Evolutionary conservation across 108 stramenopile genomes (phyloP).

Genomic region (Phaeodactylum tricornutum): DNA sequence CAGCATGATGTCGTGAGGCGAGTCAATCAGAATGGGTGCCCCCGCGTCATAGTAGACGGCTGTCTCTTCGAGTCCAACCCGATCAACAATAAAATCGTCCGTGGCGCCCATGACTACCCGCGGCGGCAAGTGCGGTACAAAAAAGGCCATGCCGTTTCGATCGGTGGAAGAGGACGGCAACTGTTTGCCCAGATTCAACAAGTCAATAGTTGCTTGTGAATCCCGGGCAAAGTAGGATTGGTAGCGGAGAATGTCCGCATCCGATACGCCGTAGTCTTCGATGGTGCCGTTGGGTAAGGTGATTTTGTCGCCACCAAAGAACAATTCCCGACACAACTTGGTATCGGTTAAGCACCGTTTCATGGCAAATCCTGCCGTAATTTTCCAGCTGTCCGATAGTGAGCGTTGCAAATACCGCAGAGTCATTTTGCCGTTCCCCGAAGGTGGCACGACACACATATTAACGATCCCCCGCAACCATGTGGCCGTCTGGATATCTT

Average conservation of each 20-base stretch:
- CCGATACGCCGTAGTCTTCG: slow-evolving; percentile 43
- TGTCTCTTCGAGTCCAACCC: slow-evolving; percentile 43
- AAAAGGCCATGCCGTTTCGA: slow-evolving; percentile 23
- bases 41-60: slow-evolving; percentile 39
- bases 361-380: slow-evolving; percentile 54
- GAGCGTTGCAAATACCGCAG: slow-evolving; percentile 37
- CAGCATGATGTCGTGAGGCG: slow-evolving; percentile 74
- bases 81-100: slow-evolving; percentile 57
- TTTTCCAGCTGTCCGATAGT: slow-evolving; percentile 31
- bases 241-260: slow-evolving; percentile 41
- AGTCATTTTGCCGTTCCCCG: slow-evolving; percentile 72
- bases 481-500: slow-evolving; percentile 2
- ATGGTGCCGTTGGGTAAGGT: slow-evolving; percentile 12
- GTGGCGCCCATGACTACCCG: slow-evolving; percentile 52
- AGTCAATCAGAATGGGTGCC: slow-evolving; percentile 27
- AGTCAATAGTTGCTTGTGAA: slow-evolving; percentile 41
- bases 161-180: slow-evolving; percentile 24
- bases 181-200: slow-evolving; percentile 27
- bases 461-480: slow-evolving; percentile 39
- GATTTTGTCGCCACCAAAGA: slow-evolving; percentile 41
- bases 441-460: slow-evolving; percentile 77
- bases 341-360: slow-evolving; percentile 26
- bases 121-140: slow-evolving; percentile 23
- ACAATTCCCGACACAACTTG: slow-evolving; percentile 37
- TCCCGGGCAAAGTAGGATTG: slow-evolving; percentile 43